Percentiles rank a stretch among this genome's conserved stretches.
phyloP scores from a whole-genome alignment of 768 basidiomycete genomes.

The Punctularia strigosozonata region DNA sequence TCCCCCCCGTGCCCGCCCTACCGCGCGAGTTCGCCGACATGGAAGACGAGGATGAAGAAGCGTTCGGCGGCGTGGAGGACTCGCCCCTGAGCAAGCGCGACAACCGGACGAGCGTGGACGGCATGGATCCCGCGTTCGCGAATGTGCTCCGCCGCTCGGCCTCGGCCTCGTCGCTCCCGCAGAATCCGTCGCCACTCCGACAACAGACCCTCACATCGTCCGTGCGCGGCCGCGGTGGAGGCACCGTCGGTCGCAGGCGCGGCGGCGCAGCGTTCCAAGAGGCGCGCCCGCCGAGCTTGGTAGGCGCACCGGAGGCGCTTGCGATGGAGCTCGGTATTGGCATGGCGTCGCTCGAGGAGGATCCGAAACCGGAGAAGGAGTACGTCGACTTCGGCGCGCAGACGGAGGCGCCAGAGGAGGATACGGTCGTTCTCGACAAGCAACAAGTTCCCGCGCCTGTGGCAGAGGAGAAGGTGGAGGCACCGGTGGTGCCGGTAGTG shows the following conservation, averaged over 20 bases:
- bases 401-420: slow-evolving; percentile 42
- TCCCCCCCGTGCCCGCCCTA: slow-evolving; percentile 19
- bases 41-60: slow-evolving; percentile 17
- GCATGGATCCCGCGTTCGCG: slow-evolving; percentile 81
- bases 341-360: slow-evolving; percentile 27
- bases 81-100: slow-evolving; percentile 35
- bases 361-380: slow-evolving; percentile 27
- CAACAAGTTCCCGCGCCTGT: slow-evolving; percentile 15
- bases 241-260: slow-evolving; percentile 41
- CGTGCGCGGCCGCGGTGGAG: slow-evolving; percentile 35
- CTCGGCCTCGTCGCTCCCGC: slow-evolving; percentile 27
- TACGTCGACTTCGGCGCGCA: slow-evolving; percentile 53
- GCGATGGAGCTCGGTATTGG: slow-evolving; percentile 51
- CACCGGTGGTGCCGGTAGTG: no score
- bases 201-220: slow-evolving; percentile 44
- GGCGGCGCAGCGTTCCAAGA: slow-evolving; percentile 65
- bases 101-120: slow-evolving; percentile 66
- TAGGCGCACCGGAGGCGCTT: slow-evolving; percentile 62
- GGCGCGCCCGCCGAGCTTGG: slow-evolving; percentile 55
- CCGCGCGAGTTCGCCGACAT: not conserved
- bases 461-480: slow-evolving; percentile 12
- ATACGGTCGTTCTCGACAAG: slow-evolving; percentile 13
- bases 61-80: slow-evolving; percentile 15
- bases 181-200: slow-evolving; percentile 48
- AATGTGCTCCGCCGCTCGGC: slow-evolving; percentile 56